A percentile compares a stretch with the other conserved stretches of the same genome.
Conservation (phyloP, 352 stramenopile species). For the Globisporangium spiculum region DNA sequence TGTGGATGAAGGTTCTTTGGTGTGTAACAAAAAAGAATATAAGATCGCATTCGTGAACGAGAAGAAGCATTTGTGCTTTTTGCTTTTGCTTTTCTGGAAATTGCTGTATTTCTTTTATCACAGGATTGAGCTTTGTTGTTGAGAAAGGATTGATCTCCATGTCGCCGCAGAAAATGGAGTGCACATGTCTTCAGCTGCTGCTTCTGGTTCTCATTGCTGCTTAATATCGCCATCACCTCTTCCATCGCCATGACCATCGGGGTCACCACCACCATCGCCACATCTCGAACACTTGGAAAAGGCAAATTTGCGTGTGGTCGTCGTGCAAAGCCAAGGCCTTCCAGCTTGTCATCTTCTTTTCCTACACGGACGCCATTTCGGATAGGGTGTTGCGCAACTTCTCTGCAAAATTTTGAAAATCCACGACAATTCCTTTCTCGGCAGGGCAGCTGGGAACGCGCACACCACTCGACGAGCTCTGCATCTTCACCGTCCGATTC, state of each 20-base stretch:
- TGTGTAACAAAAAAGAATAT: too few species aligned
- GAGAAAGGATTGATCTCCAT: background rate
- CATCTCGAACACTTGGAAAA: background rate
- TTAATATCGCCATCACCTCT: background rate
- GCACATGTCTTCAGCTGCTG: background rate
- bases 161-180: background rate
- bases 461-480: conserved; percentile 73
- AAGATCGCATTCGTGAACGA: background rate
- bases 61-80: background rate
- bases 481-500: conserved; percentile 85
- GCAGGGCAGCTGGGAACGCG: conserved; percentile 72
- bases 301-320: background rate
- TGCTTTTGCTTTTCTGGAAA: background rate
- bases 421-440: conserved; percentile 67
- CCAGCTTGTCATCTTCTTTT: background rate
- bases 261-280: background rate
- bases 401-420: conserved; percentile 80
- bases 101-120: background rate
- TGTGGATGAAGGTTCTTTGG: too few species aligned
- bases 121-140: background rate
- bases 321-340: too few species aligned
- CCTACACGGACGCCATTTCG: conserved; percentile 81
- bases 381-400: conserved; percentile 80
- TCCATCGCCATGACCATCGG: too few species aligned
- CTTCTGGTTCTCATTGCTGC: background rate